These are phyloP conservation scores for Globisporangium perplexum DNA, from an alignment of 352 stramenopile genomes.

Conservation along the genomic window DNA sequence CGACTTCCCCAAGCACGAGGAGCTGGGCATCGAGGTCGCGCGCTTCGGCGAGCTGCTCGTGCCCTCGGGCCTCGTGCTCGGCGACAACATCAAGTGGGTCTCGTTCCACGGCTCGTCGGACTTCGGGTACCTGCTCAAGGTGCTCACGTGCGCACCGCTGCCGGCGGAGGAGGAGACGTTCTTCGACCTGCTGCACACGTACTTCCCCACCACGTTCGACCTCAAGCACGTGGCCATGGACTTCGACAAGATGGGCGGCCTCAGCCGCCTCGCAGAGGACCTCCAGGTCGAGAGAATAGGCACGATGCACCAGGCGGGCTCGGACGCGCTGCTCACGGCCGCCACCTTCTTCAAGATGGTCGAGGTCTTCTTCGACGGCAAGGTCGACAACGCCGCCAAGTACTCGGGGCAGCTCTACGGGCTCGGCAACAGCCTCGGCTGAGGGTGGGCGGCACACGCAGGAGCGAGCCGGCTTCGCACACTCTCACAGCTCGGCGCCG, in stretches of 20 bases:
- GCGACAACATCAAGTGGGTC: conserved; percentile 98
- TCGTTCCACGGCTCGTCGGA: conserved; percentile 99
- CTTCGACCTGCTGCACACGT: conserved; percentile 97
- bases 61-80: conserved; percentile 96
- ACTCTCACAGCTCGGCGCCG: neutral
- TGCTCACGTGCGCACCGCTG: conserved; percentile 89
- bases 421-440: conserved; percentile 59
- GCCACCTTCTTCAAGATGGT: conserved; percentile 92
- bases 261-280: conserved; percentile 96
- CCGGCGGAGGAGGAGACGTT: conserved; percentile 91
- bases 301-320: conserved; percentile 98
- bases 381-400: conserved; percentile 77
- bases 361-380: conserved; percentile 83
- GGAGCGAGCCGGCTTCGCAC: neutral
- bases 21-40: conserved; percentile 94
- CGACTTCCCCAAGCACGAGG: conserved; percentile 96
- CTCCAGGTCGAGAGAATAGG: conserved; percentile 97
- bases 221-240: conserved; percentile 99
- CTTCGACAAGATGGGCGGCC: conserved; percentile 96
- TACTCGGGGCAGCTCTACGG: conserved; percentile 86
- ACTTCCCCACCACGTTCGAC: conserved; percentile 98
- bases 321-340: conserved; percentile 95
- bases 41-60: conserved; percentile 98
- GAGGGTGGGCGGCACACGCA: conserved; percentile 19
- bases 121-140: conserved; percentile 98